phyloP scores from a whole-genome alignment of 2,329 filamentous ascomycete species.

The Neofusicoccum sp. region DNA sequence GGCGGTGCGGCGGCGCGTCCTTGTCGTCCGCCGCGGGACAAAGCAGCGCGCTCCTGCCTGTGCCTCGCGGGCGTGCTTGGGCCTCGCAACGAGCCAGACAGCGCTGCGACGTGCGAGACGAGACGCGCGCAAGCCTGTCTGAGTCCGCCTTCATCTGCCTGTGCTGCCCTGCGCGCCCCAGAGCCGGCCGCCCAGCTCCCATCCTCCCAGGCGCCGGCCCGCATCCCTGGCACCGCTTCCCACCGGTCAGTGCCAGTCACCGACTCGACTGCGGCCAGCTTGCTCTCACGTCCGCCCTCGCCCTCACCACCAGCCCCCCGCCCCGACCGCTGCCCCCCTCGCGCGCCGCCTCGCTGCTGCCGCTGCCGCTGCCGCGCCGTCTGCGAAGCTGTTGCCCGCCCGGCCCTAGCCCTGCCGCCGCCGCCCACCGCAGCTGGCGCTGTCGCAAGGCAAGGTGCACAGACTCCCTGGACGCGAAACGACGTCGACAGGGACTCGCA shows the following conservation, averaged over 20 bases:
- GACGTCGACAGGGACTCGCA: constrained; percentile 16
- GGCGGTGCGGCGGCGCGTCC: neutral
- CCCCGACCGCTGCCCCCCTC: neutral
- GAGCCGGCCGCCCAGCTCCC: neutral
- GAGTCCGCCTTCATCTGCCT: constrained; percentile 8
- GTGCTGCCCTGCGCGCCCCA: constrained; percentile 4
- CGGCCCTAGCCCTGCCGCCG: neutral
- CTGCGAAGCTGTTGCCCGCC: neutral
- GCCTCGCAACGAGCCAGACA: constrained; percentile 14
- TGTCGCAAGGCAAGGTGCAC: constrained; percentile 21
- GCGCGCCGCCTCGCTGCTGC: neutral
- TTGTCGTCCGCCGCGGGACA: neutral
- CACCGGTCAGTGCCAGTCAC: constrained; percentile 13
- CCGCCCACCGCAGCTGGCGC: constrained; percentile 14
- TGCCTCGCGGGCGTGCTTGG: constrained; percentile 15
- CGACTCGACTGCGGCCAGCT: constrained; percentile 10
- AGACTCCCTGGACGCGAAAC: constrained; percentile 19
- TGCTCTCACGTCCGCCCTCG: neutral
- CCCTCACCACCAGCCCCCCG: neutral
- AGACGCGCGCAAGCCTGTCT: constrained; percentile 6
- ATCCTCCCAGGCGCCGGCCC: constrained; percentile 1
- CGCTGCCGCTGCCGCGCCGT: neutral
- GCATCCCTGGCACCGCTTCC: constrained; percentile 6
- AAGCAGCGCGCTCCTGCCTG: constrained; percentile 13
- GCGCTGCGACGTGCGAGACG: constrained; percentile 12